phyloP scores from a whole-genome alignment of 2,329 filamentous ascomycete genomes.

The Fusarium tanahbumbuense region DNA sequence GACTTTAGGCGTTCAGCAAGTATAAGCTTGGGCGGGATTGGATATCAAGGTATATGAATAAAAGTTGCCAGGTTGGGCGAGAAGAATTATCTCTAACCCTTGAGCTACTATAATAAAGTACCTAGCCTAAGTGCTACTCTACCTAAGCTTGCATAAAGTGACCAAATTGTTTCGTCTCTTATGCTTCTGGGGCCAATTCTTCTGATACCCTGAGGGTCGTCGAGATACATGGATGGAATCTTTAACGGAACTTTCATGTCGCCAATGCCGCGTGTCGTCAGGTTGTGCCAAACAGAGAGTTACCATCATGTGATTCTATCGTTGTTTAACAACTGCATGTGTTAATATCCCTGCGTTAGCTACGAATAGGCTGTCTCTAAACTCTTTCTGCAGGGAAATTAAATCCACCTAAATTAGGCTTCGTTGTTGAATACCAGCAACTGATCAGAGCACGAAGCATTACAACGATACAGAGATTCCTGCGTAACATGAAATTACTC shows the following conservation, averaged over 20 bases:
- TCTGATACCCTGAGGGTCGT: too few relatives aligned
- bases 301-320: neutral
- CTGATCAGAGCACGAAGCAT: neutral
- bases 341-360: neutral
- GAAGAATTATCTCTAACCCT: too few relatives aligned
- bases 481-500: neutral
- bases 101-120: too few relatives aligned
- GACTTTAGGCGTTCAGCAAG: slow-evolving; percentile 7
- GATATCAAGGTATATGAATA: neutral
- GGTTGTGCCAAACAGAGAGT: neutral
- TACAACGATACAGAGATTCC: neutral
- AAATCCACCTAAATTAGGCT: neutral
- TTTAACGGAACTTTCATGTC: neutral
- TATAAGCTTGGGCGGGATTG: neutral
- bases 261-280: neutral
- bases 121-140: too few relatives aligned
- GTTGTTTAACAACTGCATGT: neutral
- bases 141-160: too few relatives aligned
- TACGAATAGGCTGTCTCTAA: neutral
- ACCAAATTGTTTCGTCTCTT: too few relatives aligned
- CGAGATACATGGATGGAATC: neutral
- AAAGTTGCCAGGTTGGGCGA: neutral
- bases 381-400: too few relatives aligned
- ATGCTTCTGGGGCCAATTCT: too few relatives aligned
- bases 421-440: neutral